A percentile compares a stretch with the other conserved stretches of the same genome.
These are phyloP conservation scores for Schizosaccharomyces octosporus DNA, from an alignment of 805 yeast species.

Conservation along the genomic window DNA sequence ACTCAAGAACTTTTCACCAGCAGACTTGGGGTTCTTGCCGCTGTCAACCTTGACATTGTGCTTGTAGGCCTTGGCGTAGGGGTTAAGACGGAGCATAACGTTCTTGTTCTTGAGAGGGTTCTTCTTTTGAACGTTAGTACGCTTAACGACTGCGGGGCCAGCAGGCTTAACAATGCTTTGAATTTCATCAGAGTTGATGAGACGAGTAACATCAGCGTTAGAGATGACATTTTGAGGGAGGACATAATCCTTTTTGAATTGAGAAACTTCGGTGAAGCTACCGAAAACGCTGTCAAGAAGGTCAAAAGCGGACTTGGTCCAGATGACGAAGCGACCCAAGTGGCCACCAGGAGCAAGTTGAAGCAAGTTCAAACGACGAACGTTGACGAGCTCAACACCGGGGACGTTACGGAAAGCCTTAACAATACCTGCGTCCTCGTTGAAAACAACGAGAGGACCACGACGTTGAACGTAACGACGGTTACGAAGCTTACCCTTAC, in stretches of 20 bases:
- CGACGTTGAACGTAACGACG: slow-evolving; percentile 98
- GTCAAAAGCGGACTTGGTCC: slow-evolving; percentile 97
- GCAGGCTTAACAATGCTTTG: slow-evolving; percentile 94
- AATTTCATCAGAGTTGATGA: slow-evolving; percentile 96
- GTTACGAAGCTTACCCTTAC: slow-evolving; percentile 99
- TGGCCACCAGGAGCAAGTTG: slow-evolving; percentile 99
- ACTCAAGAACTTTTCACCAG: slow-evolving; percentile 1
- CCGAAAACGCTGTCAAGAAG: slow-evolving; percentile 94
- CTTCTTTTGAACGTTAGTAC: slow-evolving; percentile 90
- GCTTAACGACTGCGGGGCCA: slow-evolving; percentile 81
- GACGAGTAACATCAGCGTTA: slow-evolving; percentile 86
- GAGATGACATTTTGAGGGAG: slow-evolving; percentile 86
- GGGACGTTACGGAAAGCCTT: slow-evolving; percentile 99
- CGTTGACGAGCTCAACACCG: slow-evolving; percentile 95
- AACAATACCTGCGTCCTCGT: slow-evolving; percentile 83
- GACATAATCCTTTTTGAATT: slow-evolving; percentile 62
- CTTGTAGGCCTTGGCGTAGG: slow-evolving; percentile 74
- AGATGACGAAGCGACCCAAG: slow-evolving; percentile 97
- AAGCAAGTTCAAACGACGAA: slow-evolving; percentile 74
- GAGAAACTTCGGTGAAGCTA: slow-evolving; percentile 58
- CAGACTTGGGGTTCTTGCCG: background rate
- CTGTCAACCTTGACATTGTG: slow-evolving; percentile 3
- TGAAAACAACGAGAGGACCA: slow-evolving; percentile 96
- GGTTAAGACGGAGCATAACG: slow-evolving; percentile 94
- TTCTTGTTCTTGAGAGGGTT: slow-evolving; percentile 99